Base-by-base conservation (phyloP, 2,329 filamentous ascomycete species). In the Cercospora sp. region DNA sequence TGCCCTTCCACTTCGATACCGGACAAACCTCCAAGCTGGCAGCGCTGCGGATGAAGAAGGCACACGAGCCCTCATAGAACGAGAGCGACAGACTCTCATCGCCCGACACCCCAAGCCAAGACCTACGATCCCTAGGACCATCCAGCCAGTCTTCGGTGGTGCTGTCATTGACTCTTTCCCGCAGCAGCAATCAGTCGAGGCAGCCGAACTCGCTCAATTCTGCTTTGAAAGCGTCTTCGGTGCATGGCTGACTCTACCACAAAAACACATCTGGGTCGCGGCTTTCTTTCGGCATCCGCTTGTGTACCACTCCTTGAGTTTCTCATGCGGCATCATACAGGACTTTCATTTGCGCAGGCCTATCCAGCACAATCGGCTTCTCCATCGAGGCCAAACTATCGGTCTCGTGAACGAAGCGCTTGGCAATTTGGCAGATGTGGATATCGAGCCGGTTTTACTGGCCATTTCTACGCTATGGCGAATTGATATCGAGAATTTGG, bases 391-490 rank as follows among this genome's bases (percentile, higher is more conserved):
- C 4, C 59, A 33, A n/a, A 65, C 58, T 2, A 67, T 65, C 23
- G 58, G 66, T 31, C 58, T 65, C 10, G 65, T 69, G 8, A 69
- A 67, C 28, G 28, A 63, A 31, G 60, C 63, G n/a, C 62, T 67
- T 16, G 62, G 55, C n/a, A 45, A 60, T 23, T 23, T 69, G 20
- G 59, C 63, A 18, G 58, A 57, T 5, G 48, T 63, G 3, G 68
- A 69, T 39, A 63, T 62, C 4, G 68, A 69, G 33, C 68, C 68
- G 12, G 63, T 69, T 58, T 23, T 69, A n/a, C 12, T 69, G 36
- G 68, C 68, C 3, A 69, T 69, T 18, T 39, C 63, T 2, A 67
- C 64, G 16, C 39, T 65, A 7, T 69, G 68, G 64, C 60, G 67
- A 13, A 62, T 69, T 45, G 67, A 67, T n/a, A 39, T 58, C 16